These are phyloP conservation scores for Excoecaria agallocha DNA, from an alignment of 345 rosid genomes.

Conservation along the genomic window DNA sequence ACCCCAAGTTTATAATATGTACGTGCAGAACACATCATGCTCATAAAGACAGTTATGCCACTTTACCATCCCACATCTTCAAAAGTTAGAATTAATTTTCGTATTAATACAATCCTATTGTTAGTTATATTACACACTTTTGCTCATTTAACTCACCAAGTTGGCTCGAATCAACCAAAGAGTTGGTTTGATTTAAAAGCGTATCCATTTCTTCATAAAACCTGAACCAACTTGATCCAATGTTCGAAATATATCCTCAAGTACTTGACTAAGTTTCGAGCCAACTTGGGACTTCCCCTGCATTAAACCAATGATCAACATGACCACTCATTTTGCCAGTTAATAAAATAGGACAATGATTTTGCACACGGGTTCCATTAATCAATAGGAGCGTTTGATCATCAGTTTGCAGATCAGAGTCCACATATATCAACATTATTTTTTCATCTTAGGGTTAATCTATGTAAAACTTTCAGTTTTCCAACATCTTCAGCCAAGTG, in stretches of 20 bases:
- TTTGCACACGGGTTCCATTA: background rate
- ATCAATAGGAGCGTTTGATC: background rate
- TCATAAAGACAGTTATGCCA: background rate
- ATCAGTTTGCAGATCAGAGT: background rate
- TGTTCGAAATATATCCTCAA: conserved; percentile 41
- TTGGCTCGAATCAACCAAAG: conserved; percentile 55
- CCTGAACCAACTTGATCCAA: conserved; percentile 50
- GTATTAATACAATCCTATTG: background rate
- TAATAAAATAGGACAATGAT: conserved; percentile 4
- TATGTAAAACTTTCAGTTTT: background rate
- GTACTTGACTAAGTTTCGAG: conserved; percentile 54
- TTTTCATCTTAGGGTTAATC: background rate
- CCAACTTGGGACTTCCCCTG: conserved; percentile 64
- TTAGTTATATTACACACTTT: conserved; percentile 3
- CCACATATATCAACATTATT: background rate
- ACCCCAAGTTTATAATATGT: background rate
- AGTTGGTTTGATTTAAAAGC: conserved; percentile 40
- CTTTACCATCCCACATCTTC: background rate
- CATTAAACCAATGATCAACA: conserved; percentile 39
- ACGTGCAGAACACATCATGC: background rate
- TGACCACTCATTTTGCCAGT: conserved; percentile 27
- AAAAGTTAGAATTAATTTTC: background rate
- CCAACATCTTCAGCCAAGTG: background rate
- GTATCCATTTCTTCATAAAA: conserved; percentile 54
- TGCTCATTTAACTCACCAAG: conserved; percentile 40